Base-by-base conservation (phyloP, 2,329 filamentous ascomycete species). In the Cladophialophora carrionii region DNA sequence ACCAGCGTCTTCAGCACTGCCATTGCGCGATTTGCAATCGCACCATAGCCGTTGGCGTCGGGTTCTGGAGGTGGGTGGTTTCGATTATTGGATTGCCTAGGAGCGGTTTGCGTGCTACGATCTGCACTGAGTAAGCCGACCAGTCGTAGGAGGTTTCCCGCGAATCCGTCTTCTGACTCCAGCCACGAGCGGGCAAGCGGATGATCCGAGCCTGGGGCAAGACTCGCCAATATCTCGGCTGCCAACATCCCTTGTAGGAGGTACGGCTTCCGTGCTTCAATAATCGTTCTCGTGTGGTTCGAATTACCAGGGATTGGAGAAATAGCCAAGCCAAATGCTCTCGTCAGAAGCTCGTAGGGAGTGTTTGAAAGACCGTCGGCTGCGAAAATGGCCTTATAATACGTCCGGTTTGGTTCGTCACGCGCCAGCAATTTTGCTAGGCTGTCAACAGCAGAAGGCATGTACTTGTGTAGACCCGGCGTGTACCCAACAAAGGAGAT, bases 181-280 rank as follows among this genome's bases (percentile, higher is more conserved):
- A 98, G 84, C 93, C 95, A 98, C 0, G 85, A 82, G 62, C 87
- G 86, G 3, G 93, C 89, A 7, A 97, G 79, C 3, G 86, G 84
- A 17, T 84, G 84, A 70, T 96, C 92, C n/a, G 86, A 83, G 4
- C 85, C 84, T 2, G 89, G 89, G 2, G 87, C 86, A 31, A 97
- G 82, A 9, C 88, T 88, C 0, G 92, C 87, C 2, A 98, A 80
- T 58, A 98, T 96, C 71, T 98, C 93, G 0, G 92, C 93, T 1
- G 92, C 90, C 5, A 98, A 83, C 72, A 98, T 86, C 1, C 92
- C 93, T 78, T 99, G 95, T 84, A 96, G 95, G 10, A 99, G 80
- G 72, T 92, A 89, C 0, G 95, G 90, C 77, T 96, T 96, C 63
- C 95, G 88, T 3, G 86, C 87, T 75, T 97, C 92, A 4, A 95